These are phyloP conservation scores for Quercus wislizeni DNA, from an alignment of 306 rosid genomes.

Conservation along the genomic window DNA sequence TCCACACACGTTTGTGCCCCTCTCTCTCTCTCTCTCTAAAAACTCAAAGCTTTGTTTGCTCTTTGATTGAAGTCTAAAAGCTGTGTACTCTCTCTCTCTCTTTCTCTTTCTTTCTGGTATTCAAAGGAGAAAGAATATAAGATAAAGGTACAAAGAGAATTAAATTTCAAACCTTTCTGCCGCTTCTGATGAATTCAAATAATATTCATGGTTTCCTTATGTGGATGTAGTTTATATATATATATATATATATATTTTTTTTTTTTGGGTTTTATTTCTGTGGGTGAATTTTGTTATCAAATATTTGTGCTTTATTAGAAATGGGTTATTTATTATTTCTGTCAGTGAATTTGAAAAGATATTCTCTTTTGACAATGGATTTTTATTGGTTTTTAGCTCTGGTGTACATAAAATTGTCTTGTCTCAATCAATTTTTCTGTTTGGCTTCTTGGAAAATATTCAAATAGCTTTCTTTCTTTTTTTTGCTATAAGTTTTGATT, in stretches of 20 bases:
- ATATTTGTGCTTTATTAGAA: neutral
- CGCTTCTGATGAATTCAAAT: neutral
- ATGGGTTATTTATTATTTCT: neutral
- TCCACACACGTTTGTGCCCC: slow-evolving; percentile 35
- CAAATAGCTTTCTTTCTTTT: neutral
- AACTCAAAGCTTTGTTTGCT: neutral
- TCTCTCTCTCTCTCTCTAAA: slow-evolving; percentile 13
- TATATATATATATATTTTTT: neutral
- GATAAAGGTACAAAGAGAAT: slow-evolving; percentile 35
- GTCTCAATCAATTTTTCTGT: neutral
- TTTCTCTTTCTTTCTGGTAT: slow-evolving; percentile 24
- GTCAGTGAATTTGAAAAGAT: neutral
- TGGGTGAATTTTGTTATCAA: neutral
- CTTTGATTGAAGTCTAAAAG: slow-evolving; percentile 13
- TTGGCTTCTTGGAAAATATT: slow-evolving; percentile 15
- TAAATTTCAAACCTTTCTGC: slow-evolving; percentile 12
- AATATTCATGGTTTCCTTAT: neutral
- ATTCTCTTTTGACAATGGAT: neutral
- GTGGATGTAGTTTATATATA: neutral
- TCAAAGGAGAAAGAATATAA: slow-evolving; percentile 19
- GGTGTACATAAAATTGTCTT: neutral
- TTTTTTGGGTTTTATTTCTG: neutral
- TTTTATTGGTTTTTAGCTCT: slow-evolving; percentile 2
- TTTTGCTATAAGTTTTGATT: neutral
- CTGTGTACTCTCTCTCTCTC: neutral